phyloP scores from a whole-genome alignment of 805 yeast species.

The Suhomyces canberraensis region DNA sequence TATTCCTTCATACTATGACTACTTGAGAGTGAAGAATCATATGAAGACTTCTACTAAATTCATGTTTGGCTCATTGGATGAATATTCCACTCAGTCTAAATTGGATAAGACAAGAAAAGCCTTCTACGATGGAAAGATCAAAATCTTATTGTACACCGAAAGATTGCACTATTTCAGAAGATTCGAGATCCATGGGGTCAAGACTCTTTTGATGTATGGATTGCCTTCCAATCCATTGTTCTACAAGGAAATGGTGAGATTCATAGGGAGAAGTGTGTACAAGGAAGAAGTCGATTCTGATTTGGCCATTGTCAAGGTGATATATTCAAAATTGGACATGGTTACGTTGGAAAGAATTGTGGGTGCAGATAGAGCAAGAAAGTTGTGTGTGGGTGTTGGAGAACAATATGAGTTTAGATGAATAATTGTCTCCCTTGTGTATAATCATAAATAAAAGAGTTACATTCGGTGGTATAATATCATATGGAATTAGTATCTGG shows the following conservation, averaged over 20 bases:
- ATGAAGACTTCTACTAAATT: conserved; percentile 60
- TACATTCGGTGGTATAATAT: too few species aligned
- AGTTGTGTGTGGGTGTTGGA: conserved; percentile 63
- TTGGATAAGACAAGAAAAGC: conserved; percentile 66
- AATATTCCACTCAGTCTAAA: conserved; percentile 74
- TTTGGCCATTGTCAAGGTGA: conserved; percentile 47
- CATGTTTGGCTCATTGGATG: conserved; percentile 72
- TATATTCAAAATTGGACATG: conserved; percentile 80
- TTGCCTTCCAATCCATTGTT: conserved; percentile 83
- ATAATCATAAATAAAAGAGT: too few species aligned
- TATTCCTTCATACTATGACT: conserved; percentile 86
- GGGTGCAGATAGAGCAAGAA: conserved; percentile 69
- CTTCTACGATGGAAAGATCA: conserved; percentile 59
- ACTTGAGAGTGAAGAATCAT: conserved; percentile 70
- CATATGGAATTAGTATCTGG: too few species aligned
- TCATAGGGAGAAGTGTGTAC: conserved; percentile 61
- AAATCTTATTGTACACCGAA: conserved; percentile 85
- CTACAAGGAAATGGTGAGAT: conserved; percentile 71
- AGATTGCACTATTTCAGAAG: conserved; percentile 91
- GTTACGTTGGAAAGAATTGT: conserved; percentile 77
- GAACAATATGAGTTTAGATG: conserved; percentile 73
- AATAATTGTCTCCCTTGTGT: too few species aligned
- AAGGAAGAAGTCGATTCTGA: conserved; percentile 49
- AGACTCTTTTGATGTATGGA: conserved; percentile 76
- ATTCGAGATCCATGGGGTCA: conserved; percentile 80